Base-by-base conservation (phyloP, 257 asterid genomes). In the Solanum ossicruentum region DNA sequence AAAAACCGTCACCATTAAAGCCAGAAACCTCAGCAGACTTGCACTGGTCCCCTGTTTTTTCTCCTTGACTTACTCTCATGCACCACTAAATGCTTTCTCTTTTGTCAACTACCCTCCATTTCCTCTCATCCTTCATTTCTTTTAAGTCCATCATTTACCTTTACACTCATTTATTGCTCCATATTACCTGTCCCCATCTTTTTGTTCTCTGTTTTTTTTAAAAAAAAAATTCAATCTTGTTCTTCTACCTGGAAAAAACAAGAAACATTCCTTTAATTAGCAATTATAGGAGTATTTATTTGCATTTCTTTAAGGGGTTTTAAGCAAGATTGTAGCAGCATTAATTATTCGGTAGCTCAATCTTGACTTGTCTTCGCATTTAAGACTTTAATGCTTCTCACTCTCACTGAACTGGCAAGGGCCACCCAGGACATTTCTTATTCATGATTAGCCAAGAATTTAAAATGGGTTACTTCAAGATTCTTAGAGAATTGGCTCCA, bases 11-110 rank as follows among this genome's bases (percentile, higher is more conserved):
- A 28, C 65, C 83, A 16, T 26, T 78, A 51, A 78, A 78, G 83
- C 17, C 65, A 78, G 23, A 52, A 20, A 72, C 80, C 80, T 45
- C 80, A 72, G 11, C 3, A 45, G 45, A 28, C 83, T 17, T 78
- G 6, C 43, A 26, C 16, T 32, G 83, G 65, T 52, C 83, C 20
- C 45, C 60, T 70, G 41, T 81, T 71, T 47, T 79, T 57, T 2
- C 75, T 77, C 56, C 84, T 87, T 85, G 55, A 88, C 47, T 72
- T 70, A 12, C 28, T 41, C 79, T 90, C 90, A 85, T 80, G 88
- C 61, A 72, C 72, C 85, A 83, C 56, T 89, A 72, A 86, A 80
- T 89, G 90, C 85, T 12, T 8, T 28, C 1, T 49, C 43, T n/a
- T 82, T 55, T 78, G 72, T 85, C 84, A 86, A 60, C 89, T 39